Evolutionary conservation across 2,329 filamentous ascomycete species (phyloP).

Genomic region (Exophiala spinifera): DNA sequence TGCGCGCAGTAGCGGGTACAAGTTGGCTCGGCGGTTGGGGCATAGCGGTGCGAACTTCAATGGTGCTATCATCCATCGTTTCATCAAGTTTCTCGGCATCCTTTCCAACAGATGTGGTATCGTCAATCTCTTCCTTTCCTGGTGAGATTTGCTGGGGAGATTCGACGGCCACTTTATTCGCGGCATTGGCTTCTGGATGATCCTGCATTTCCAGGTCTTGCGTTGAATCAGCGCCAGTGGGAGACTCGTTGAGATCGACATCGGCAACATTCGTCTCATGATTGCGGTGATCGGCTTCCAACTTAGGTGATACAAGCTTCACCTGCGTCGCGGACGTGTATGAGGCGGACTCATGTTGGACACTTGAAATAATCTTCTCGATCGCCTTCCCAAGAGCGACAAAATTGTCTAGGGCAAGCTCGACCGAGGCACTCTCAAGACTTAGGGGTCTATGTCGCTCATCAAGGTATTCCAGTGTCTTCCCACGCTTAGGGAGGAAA

Average conservation of each 20-base stretch:
- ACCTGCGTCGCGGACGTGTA: constrained; percentile 41
- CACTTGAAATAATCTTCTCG: constrained; percentile 41
- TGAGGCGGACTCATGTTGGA: constrained; percentile 35
- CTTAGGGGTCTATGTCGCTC: constrained; percentile 37
- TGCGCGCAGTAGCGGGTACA: constrained; percentile 39
- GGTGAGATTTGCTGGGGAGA: background rate
- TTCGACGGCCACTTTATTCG: background rate
- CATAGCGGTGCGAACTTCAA: constrained; percentile 1
- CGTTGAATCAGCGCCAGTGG: background rate
- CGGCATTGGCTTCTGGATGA: background rate
- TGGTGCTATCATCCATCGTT: constrained; percentile 4
- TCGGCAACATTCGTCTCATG: background rate
- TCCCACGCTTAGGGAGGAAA: constrained; percentile 40
- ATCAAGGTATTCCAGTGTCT: constrained; percentile 30
- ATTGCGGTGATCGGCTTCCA: constrained; percentile 21
- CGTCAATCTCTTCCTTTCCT: background rate
- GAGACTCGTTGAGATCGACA: background rate
- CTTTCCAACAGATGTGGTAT: background rate
- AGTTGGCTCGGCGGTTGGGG: constrained; percentile 32
- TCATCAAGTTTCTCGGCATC: background rate
- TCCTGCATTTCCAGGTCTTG: background rate
- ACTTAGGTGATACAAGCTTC: constrained; percentile 40
- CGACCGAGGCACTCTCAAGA: constrained; percentile 38
- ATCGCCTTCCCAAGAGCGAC: constrained; percentile 49
- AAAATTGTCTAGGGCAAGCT: constrained; percentile 44